A percentile compares a stretch with the other conserved stretches of the same genome.
Evolutionary conservation across 1,139 yeast genomes (phyloP).

Genomic region (Blastobotrys ciferrii): DNA sequence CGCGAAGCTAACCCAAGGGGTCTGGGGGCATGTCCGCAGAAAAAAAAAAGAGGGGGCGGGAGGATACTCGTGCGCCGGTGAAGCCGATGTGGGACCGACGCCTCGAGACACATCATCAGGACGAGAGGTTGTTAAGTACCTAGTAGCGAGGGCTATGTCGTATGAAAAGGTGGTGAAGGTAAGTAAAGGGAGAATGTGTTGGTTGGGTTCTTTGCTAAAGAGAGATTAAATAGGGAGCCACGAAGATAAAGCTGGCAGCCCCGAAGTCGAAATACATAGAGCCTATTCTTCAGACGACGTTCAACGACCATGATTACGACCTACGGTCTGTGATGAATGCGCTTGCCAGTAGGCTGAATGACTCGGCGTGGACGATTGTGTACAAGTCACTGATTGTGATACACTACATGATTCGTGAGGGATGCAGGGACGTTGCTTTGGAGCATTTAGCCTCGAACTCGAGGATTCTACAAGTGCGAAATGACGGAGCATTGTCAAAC

Average conservation of each 20-base stretch:
- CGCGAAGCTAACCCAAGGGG: background rate
- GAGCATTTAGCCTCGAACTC: constrained; percentile 59
- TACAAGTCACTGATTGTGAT: constrained; percentile 80
- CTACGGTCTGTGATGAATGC: constrained; percentile 68
- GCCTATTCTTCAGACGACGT: constrained; percentile 82
- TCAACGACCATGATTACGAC: constrained; percentile 49
- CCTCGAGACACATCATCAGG: constrained; percentile 1
- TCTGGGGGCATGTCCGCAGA: background rate
- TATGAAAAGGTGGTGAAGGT: constrained; percentile 58
- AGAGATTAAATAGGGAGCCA: constrained; percentile 48
- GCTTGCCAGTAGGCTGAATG: constrained; percentile 60
- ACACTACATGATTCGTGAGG: constrained; percentile 91
- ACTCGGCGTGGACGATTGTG: constrained; percentile 81
- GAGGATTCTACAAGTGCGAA: constrained; percentile 54
- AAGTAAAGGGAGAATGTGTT: constrained; percentile 20
- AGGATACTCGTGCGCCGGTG: background rate
- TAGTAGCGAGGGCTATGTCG: constrained; percentile 15
- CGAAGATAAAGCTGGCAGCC: constrained; percentile 86
- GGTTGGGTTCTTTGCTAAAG: constrained; percentile 11
- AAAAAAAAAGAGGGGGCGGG: constrained; percentile 1
- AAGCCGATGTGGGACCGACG: background rate
- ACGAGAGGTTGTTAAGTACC: background rate
- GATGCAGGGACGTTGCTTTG: constrained; percentile 70
- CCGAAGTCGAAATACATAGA: constrained; percentile 95
- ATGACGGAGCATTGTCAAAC: constrained; percentile 35